Percentiles rank a stretch among this genome's conserved stretches.
Evolutionary conservation across 345 rosid species (phyloP).

Genomic region (Hibiscus trionum): DNA sequence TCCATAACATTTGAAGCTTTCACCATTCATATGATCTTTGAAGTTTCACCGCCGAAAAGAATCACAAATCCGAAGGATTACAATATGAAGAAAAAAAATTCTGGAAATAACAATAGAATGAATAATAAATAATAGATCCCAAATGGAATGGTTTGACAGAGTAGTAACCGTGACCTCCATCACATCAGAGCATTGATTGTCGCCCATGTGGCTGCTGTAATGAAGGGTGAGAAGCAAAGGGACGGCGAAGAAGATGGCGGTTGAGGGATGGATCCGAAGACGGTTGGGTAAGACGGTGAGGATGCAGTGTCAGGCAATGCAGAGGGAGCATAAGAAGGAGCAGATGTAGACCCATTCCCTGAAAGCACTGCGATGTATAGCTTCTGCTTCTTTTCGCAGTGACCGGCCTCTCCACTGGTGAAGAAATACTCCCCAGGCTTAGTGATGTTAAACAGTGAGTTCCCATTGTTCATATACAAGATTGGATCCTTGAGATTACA

Average conservation of each 20-base stretch:
- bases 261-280: slow-evolving; percentile 65
- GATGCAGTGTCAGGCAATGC: slow-evolving; percentile 43
- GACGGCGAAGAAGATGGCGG: slow-evolving; percentile 40
- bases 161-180: background rate
- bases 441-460: slow-evolving; percentile 84
- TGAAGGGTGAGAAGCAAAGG: slow-evolving; percentile 17
- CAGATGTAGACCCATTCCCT: slow-evolving; percentile 42
- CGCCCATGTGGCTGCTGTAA: slow-evolving; percentile 32
- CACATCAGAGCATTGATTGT: slow-evolving; percentile 32
- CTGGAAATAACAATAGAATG: background rate
- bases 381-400: slow-evolving; percentile 84
- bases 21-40: too few species aligned
- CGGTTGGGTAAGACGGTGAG: slow-evolving; percentile 63
- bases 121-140: background rate
- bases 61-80: background rate
- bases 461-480: slow-evolving; percentile 82
- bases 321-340: slow-evolving; percentile 46
- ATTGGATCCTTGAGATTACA: slow-evolving; percentile 84
- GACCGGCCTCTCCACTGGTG: slow-evolving; percentile 75
- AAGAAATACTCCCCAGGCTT: slow-evolving; percentile 57
- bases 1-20: too few species aligned
- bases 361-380: slow-evolving; percentile 41
- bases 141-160: background rate
- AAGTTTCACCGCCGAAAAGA: background rate
- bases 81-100: background rate